These are phyloP conservation scores for Amanita subjunquillea DNA, from an alignment of 768 basidiomycete genomes.

Conservation along the genomic window DNA sequence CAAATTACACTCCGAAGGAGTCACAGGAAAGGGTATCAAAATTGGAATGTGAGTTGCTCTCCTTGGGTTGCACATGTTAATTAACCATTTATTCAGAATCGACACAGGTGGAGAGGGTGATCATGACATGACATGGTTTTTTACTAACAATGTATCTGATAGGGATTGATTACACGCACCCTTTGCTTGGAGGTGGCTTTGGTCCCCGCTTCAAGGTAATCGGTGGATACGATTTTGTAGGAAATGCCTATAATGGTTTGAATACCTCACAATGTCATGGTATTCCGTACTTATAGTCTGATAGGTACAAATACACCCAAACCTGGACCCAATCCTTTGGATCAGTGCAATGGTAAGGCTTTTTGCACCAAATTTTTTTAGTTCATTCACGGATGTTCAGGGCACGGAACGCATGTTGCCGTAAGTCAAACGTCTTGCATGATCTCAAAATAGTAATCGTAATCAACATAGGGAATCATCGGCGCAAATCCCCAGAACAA, in stretches of 20 bases:
- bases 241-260: conserved; percentile 23
- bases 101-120: conserved; percentile 26
- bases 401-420: conserved; percentile 7
- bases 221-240: conserved; percentile 32
- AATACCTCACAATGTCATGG: background rate
- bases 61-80: background rate
- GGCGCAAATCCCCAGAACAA: conserved; percentile 49
- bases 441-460: background rate
- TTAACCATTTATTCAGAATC: conserved; percentile 19
- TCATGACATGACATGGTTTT: no score
- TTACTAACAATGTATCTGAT: background rate
- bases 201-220: conserved; percentile 28
- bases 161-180: conserved; percentile 37
- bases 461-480: conserved; percentile 47
- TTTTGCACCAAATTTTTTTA: background rate
- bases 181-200: conserved; percentile 26
- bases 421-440: background rate
- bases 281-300: background rate
- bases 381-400: background rate
- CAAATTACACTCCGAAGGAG: conserved; percentile 50
- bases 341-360: conserved; percentile 7
- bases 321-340: background rate
- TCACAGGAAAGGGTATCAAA: conserved; percentile 55
- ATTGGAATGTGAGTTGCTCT: conserved; percentile 43
- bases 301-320: background rate